phyloP scores from a whole-genome alignment of 306 rosid genomes.

The Oxytropis ochrocephala region DNA sequence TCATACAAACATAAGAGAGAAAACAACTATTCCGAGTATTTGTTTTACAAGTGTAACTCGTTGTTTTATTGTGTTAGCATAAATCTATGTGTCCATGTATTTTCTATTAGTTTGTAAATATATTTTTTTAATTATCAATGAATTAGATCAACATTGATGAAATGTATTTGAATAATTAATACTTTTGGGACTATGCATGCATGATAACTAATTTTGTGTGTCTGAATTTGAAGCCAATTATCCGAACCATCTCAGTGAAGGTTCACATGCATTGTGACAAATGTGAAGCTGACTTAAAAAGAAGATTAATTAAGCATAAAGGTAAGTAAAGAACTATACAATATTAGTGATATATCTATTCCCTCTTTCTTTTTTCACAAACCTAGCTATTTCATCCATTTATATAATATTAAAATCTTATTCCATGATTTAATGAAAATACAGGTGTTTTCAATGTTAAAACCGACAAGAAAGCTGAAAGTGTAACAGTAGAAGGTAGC shows the following conservation, averaged over 20 bases:
- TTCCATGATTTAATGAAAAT: not conserved
- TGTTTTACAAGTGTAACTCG: no score
- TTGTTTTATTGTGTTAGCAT: no score
- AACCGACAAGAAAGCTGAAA: conserved; percentile 57
- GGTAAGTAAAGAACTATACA: conserved; percentile 26
- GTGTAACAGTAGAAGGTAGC: conserved; percentile 57
- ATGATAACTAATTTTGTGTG: not conserved
- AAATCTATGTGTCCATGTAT: no score
- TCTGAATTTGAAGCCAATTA: conserved; percentile 36
- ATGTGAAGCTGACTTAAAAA: conserved; percentile 70
- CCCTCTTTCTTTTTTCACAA: no score
- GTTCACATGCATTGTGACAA: conserved; percentile 74
- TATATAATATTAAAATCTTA: not conserved
- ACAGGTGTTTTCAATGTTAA: conserved; percentile 61
- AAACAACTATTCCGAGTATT: no score
- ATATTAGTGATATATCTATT: no score
- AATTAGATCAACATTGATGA: not conserved
- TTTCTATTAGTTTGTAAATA: no score
- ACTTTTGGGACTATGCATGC: not conserved
- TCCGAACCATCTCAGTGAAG: conserved; percentile 52
- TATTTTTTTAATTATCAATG: no score
- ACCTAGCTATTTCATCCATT: not conserved
- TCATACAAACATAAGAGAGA: no score
- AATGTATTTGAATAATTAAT: not conserved
- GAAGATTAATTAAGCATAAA: conserved; percentile 49